Base-by-base conservation (phyloP, 306 rosid species). In the Abrus precatorius region DNA sequence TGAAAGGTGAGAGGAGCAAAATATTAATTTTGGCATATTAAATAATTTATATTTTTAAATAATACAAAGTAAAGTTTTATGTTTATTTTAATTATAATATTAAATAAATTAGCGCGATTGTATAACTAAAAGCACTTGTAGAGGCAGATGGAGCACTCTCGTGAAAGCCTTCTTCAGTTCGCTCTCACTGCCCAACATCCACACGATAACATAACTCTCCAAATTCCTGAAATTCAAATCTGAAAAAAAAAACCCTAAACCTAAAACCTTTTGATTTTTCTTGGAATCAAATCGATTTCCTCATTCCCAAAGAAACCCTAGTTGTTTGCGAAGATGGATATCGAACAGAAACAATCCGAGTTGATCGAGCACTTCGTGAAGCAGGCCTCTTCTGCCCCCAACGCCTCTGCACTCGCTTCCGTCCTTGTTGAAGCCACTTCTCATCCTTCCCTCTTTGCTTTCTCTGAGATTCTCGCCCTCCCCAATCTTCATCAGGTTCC, bases 401-500 rank as follows among this genome's bases (percentile, higher is more conserved):
- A 85, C 57, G 89, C 94, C 54, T 45, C 91, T 0, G 89, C 90
- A 4, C 88, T 95, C 54, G 79, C 72, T 63, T 68, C 96, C 3
- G 75, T 91, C 45, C 78, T 93, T 47, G 78, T 80, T 8, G 94
- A 95, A 30, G 97, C 93, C 75, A 95, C 94, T 65, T 93, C 98
- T 48, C 90, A 95, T 80, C 94, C 98, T 30, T 89, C 90, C 1
- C 98, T 95, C 80, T 95, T 95, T 53, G 92, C 94, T 77, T 93
- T 95, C 90, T 89, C 99, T 3, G 97, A 95, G 88, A 86, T 95
- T 91, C 94, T 95, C 40, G 85, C 92, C 30, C 88, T 89, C 78
- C 92, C 98, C n/a, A 82, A 69, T 72, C 78, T 95, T 60, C 78
- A 50, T 2, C 89, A 95, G 99, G 99, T 95, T 80, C 38, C 12